Evolutionary conservation across 1,284 basidiomycete species (phyloP), one percentile per base, ranked within the genome.

Genomic region (Taiwanofungus camphoratus): DNA sequence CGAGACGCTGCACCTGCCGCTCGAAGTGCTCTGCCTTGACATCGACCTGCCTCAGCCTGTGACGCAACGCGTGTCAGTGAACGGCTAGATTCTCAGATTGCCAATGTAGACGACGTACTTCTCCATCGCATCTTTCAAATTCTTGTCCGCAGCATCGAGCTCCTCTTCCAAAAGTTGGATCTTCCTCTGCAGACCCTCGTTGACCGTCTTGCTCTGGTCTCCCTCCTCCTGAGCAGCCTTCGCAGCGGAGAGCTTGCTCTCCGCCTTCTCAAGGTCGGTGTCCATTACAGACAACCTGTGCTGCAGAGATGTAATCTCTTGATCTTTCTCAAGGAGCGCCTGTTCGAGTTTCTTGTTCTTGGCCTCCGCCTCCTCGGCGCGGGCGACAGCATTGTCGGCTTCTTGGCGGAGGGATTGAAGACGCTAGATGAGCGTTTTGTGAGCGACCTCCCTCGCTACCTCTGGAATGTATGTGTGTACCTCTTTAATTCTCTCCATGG

Each of bases 21-120:
- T 98, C 95, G 66, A 93, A 96, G 74, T 98, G 92, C 68, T 99
- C 96, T 18, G 96, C 94, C 74, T 98, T 98, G 68, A 99, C 88
- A 64, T 99, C 96, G 45, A 95, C 92, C 65, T 97, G 92, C 54
- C 96, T 80, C 56, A 99, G 77, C 67, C 94, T 98, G 59, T 21
- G n/a, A 46, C 20, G 23, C 23, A 36, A 29, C 31, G 5, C 23
- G 22, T 29, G 42, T 53, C 44, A 50, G 45, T 19, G 23, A 41
- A 21, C 23, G 1, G 26, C 26, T 29, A 29, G 1, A 29, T 29
- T 29, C 8, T 8, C n/a, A 29, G n/a, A n/a, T n/a, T n/a, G n/a
- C n/a, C 26, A 29, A 29, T 26, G 7, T 4, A n/a, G 24, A 34
- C 18, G 36, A 76, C 90, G 59, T 62, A 96, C 95, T 95, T 97